phyloP scores from a whole-genome alignment of 176 grass and related monocot genomes.

The Chloris gayana region DNA sequence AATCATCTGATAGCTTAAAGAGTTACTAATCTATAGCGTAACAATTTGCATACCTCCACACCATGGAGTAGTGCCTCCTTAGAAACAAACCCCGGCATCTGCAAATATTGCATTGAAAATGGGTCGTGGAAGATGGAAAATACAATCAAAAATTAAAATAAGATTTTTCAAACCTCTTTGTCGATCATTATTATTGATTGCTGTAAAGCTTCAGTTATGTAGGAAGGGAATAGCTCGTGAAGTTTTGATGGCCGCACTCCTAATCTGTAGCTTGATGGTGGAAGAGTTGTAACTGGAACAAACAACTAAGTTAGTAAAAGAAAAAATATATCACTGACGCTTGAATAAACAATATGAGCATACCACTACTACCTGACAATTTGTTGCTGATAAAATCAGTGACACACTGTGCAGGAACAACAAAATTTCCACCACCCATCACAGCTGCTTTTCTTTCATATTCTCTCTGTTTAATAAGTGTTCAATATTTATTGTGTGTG shows the following conservation, averaged over 20 bases:
- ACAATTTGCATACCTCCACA: slow-evolving; percentile 74
- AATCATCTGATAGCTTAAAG: slow-evolving; percentile 5
- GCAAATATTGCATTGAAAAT: slow-evolving; percentile 43
- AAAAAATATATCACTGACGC: slow-evolving; percentile 22
- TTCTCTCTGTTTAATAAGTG: slow-evolving; percentile 65
- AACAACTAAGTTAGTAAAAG: slow-evolving; percentile 37
- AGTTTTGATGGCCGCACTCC: slow-evolving; percentile 80
- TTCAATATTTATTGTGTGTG: slow-evolving; percentile 28
- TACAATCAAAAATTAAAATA: slow-evolving; percentile 10
- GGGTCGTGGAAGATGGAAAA: slow-evolving; percentile 17
- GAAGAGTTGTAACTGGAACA: slow-evolving; percentile 64
- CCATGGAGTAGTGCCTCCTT: slow-evolving; percentile 92
- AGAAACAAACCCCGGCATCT: slow-evolving; percentile 86
- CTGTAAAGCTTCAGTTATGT: slow-evolving; percentile 87
- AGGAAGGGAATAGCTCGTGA: slow-evolving; percentile 75
- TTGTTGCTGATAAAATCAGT: slow-evolving; percentile 88
- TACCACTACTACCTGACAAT: slow-evolving; percentile 67
- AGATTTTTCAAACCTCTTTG: slow-evolving; percentile 63
- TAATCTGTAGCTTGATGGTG: slow-evolving; percentile 91
- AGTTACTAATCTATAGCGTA: not conserved
- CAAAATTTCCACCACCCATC: slow-evolving; percentile 95
- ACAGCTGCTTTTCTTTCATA: slow-evolving; percentile 87
- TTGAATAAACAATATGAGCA: slow-evolving; percentile 34
- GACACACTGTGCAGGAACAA: slow-evolving; percentile 84
- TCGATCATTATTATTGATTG: slow-evolving; percentile 75